Conservation (phyloP, 768 basidiomycete species). For the Mycena rebaudengoi region DNA sequence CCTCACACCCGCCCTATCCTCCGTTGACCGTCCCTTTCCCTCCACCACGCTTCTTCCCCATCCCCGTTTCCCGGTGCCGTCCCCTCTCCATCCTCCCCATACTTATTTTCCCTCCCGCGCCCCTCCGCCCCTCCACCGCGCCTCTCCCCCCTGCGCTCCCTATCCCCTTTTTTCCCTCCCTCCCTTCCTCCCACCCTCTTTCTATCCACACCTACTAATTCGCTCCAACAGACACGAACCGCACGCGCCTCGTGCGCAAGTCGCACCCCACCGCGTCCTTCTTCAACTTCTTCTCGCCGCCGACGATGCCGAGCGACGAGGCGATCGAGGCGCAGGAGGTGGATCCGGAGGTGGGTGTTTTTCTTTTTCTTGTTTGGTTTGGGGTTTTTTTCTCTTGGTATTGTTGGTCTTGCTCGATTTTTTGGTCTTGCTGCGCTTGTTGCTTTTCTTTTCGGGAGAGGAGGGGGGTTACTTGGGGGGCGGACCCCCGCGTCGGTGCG, state of each 20-base stretch:
- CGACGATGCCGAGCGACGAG: constrained; percentile 26
- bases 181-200: not conserved
- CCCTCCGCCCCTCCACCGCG: not conserved
- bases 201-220: not conserved
- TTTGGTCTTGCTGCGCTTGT: too few species aligned
- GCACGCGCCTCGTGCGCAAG: constrained; percentile 85
- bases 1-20: not conserved
- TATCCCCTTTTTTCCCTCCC: not conserved
- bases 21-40: not conserved
- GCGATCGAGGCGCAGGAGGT: too few species aligned
- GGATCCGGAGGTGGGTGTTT: too few species aligned
- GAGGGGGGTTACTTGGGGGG: too few species aligned
- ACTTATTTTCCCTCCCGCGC: too few species aligned
- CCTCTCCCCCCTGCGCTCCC: not conserved
- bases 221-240: constrained; percentile 71
- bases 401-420: too few species aligned
- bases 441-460: too few species aligned
- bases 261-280: constrained; percentile 92
- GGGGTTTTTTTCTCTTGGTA: not conserved
- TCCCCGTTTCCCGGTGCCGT: not conserved
- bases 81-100: not conserved
- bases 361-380: not conserved
- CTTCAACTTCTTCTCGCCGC: constrained; percentile 90
- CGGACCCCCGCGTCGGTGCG: too few species aligned
- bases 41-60: not conserved